Evolutionary conservation across 176 grass and related monocot species (phyloP).

Genomic region (Bromus sterilis): DNA sequence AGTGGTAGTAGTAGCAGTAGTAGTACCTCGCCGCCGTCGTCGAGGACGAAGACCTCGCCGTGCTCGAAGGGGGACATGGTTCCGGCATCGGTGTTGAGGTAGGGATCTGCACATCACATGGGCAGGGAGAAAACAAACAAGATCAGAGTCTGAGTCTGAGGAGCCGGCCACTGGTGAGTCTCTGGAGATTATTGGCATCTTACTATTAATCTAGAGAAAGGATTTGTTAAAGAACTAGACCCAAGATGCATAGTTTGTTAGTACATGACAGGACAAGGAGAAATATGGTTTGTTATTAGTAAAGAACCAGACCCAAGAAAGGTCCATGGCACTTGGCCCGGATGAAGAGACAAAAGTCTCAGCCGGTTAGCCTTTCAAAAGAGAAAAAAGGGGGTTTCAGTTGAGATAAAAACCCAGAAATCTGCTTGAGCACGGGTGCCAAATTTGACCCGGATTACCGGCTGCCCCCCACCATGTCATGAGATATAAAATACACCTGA

Average conservation of each 20-base stretch:
- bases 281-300: not conserved
- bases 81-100: constrained; percentile 96
- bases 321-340: constrained; percentile 25
- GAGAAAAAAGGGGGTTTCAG: not conserved
- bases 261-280: constrained; percentile 1
- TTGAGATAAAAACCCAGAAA: constrained; percentile 18
- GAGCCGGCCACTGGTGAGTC: not conserved
- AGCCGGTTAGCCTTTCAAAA: not conserved
- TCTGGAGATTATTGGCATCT: not conserved
- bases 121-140: not conserved
- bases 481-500: constrained; percentile 6
- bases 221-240: not conserved
- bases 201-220: not conserved
- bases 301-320: constrained; percentile 13
- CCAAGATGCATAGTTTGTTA: not conserved
- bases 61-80: constrained; percentile 99
- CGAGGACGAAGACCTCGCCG: constrained; percentile 93
- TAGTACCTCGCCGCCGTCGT: constrained; percentile 94
- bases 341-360: constrained; percentile 12
- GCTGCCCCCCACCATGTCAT: not conserved
- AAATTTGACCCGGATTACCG: constrained; percentile 49
- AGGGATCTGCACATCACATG: constrained; percentile 73
- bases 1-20: not conserved
- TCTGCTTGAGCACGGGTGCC: constrained; percentile 22
- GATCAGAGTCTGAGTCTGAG: not conserved